Evolutionary conservation across 2,329 filamentous ascomycete genomes (phyloP), one percentile per base, ranked within the genome.

Genomic region (Stemphylium lycopersici): DNA sequence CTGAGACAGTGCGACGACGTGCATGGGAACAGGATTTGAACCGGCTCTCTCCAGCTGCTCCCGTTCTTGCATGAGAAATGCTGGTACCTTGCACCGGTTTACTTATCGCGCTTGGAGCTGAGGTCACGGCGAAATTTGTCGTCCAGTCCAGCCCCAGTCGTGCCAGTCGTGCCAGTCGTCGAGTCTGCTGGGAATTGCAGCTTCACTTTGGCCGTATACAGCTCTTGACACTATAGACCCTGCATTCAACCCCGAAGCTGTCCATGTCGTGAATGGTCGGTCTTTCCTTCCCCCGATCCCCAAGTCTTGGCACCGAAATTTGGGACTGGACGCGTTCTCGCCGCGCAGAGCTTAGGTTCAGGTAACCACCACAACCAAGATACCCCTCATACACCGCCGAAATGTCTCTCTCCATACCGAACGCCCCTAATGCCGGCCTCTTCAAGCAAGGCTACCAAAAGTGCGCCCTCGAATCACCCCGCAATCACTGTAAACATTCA

Each of bases 391-490:
- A 63, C 36, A 63, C 55, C 42, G 40, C 60, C 59, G 80, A 65
- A 69, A 98, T 99, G 95, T 99, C 95, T 79, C 87, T 99, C 76
- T 91, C 92, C 75, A 96, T 99, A 75, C 95, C 95, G 62, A 91
- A 87, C 78, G 93, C 95, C 69, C 95, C 95, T 60, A 96, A 97
- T 77, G 84, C 90, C 72, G 90, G 90, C 77, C 86, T 98, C 36
- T 98, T 99, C 85, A 98, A 98, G 83, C 84, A 88, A 70, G 93
- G 93, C 71, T 99, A 99, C 81, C 93, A 93, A 79, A 96, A 90
- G 93, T 97, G 85, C 75, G 85, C 79, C 53, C 39, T 43, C 46
- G 16, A 20, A 13, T 47, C 49, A 52, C 55, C 54, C 59, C 59
- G 56, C 61, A 58, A 61, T 54, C 40, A 50, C 58, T 59, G 55